A percentile compares a stretch with the other conserved stretches of the same genome.
phyloP scores from a whole-genome alignment of 768 basidiomycete species.

The Hypholoma fasciculare region DNA sequence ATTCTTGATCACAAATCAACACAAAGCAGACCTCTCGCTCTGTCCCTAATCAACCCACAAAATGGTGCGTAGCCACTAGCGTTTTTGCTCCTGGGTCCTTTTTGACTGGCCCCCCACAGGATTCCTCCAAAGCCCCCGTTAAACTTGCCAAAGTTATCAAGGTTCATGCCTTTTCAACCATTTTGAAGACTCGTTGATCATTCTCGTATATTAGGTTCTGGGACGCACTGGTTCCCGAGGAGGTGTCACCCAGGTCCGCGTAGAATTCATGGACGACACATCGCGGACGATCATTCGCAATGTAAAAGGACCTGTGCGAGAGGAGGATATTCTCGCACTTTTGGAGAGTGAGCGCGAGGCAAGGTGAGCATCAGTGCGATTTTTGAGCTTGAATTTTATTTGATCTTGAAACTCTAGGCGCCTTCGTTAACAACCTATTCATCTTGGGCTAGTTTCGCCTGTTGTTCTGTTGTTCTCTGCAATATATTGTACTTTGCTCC shows the following conservation, averaged over 20 bases:
- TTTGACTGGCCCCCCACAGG: conserved; percentile 41
- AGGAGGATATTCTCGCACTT: conserved; percentile 94
- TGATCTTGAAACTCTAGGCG: conserved; percentile 15
- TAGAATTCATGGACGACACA: conserved; percentile 98
- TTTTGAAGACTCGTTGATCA: conserved; percentile 7
- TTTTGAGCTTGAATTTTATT: background rate
- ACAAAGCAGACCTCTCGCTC: conserved; percentile 20
- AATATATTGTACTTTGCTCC: conserved; percentile 27
- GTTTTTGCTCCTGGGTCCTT: background rate
- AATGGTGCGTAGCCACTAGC: conserved; percentile 32
- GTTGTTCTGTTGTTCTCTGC: conserved; percentile 19
- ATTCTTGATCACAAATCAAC: conserved; percentile 28
- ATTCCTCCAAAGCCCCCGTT: conserved; percentile 88
- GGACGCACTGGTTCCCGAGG: conserved; percentile 98
- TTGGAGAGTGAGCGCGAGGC: conserved; percentile 99
- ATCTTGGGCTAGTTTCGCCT: conserved; percentile 11
- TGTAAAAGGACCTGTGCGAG: conserved; percentile 96
- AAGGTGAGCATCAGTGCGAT: conserved; percentile 53
- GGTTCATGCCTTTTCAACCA: conserved; percentile 43
- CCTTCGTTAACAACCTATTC: conserved; percentile 19
- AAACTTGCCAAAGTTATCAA: conserved; percentile 98
- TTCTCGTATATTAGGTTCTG: conserved; percentile 65
- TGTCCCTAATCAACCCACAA: conserved; percentile 21
- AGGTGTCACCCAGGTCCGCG: conserved; percentile 98
- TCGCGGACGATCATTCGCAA: conserved; percentile 97